phyloP scores from a whole-genome alignment of 805 yeast genomes.

The Suhomyces tanzawaensis region DNA sequence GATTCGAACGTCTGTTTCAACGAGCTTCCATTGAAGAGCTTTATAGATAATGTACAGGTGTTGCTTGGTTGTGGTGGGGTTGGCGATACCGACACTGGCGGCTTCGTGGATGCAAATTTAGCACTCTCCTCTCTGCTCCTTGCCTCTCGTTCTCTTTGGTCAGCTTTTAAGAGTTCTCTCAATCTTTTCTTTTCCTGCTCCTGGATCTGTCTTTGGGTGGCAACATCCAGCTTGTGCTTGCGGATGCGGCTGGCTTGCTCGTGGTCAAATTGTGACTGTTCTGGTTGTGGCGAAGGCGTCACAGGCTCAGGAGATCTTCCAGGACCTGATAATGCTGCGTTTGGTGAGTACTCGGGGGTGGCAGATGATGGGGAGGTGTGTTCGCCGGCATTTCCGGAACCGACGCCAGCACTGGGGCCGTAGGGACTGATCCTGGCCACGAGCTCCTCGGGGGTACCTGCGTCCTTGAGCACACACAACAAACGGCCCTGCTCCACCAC shows the following conservation, averaged over 20 bases:
- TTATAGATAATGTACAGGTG: constrained; percentile 50
- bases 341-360: background rate
- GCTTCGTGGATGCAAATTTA: constrained; percentile 6
- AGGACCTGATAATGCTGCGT: background rate
- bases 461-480: constrained; percentile 41
- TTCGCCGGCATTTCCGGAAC: background rate
- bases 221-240: constrained; percentile 5
- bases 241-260: constrained; percentile 3
- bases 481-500: constrained; percentile 50
- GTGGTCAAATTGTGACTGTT: background rate
- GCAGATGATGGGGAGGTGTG: background rate
- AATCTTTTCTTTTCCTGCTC: constrained; percentile 57
- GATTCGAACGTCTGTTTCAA: constrained; percentile 50
- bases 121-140: constrained; percentile 8
- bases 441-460: constrained; percentile 24
- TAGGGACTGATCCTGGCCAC: constrained; percentile 6
- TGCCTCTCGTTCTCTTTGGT: constrained; percentile 45
- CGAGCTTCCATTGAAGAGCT: constrained; percentile 65
- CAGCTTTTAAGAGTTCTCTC: constrained; percentile 49
- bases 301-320: background rate
- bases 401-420: background rate
- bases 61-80: constrained; percentile 5
- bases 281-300: background rate
- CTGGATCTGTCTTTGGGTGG: constrained; percentile 33
- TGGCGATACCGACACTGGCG: too few species aligned